Evolutionary conservation across 768 basidiomycete genomes (phyloP), one percentile per base, ranked within the genome.

Genomic region (Tulasnella sp.): DNA sequence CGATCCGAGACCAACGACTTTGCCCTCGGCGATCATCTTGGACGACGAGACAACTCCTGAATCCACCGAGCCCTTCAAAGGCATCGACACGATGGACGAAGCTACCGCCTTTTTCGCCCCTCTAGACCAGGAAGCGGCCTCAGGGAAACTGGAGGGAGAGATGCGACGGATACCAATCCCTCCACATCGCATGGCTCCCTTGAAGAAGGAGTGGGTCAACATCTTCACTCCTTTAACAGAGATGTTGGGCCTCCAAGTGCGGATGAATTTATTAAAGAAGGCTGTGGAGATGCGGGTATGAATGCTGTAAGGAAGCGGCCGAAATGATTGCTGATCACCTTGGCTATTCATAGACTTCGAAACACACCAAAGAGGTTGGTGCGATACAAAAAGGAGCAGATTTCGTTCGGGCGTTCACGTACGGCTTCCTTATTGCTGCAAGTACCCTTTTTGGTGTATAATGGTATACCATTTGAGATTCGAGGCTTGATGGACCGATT

Each of bases 361-460:
- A 85, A 71, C 88, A 91, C 62, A 96, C 92, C 1, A 90, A 89
- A 69, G 92, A 94, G 63, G 79, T 88, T 21, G 92, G 93, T 21
- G 87, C 92, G 2, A 75, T 99, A 42, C 93, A 98, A 69, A 97
- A 94, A 68, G 94, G 96, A 31, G 90, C 92, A 15, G 96, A 99
- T 71, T 99, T 98, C 67, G 82, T 96, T 59, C 91, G 93, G 67
- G 93, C 96, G 0, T 99, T 83, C 70, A 83, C 92, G 1, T 73
- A 97, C 8, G 96, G 96, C 4, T 99, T 99, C 67, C 90, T 94
- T 66, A 86, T 96, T 4, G 90, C 97, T 68, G 92, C 92, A 66
- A 68, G 80, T 66, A 4, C 9, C 56, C n/a, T n/a, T n/a, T n/a
- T n/a, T n/a, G n/a, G n/a, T 69, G n/a, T 27, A 38, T 30, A 38